Evolutionary conservation across 345 rosid species (phyloP).

Genomic region (Hibiscus tridactylites): DNA sequence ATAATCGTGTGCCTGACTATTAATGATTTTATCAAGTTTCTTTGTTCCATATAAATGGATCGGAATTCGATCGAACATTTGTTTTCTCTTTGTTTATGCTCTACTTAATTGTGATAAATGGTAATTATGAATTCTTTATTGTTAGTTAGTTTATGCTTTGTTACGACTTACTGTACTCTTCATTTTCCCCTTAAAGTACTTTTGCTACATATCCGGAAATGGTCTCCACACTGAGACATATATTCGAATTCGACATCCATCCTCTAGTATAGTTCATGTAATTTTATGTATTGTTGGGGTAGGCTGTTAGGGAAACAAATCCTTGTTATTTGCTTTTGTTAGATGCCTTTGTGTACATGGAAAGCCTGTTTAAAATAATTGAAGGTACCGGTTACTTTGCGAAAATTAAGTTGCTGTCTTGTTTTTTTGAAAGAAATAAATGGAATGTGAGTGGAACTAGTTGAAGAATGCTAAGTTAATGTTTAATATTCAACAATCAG

Average conservation of each 20-base stretch:
- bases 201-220: too few relatives aligned
- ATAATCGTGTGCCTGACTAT: background rate
- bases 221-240: background rate
- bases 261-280: background rate
- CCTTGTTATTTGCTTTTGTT: background rate
- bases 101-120: background rate
- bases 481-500: background rate
- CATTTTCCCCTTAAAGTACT: background rate
- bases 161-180: background rate
- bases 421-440: too few relatives aligned
- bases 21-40: background rate
- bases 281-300: background rate
- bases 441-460: background rate
- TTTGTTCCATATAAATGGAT: background rate
- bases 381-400: too few relatives aligned
- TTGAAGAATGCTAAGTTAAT: background rate
- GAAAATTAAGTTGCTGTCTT: too few relatives aligned
- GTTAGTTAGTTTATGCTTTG: background rate
- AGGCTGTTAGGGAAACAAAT: background rate
- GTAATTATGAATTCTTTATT: background rate
- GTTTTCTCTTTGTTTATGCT: background rate
- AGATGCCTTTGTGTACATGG: background rate
- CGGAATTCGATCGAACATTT: slow-evolving; percentile 18
- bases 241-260: background rate
- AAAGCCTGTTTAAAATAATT: too few relatives aligned